A percentile compares a stretch with the other conserved stretches of the same genome.
These are phyloP conservation scores for Ophiostoma ips DNA, from an alignment of 2,329 filamentous ascomycete species.

Conservation along the genomic window DNA sequence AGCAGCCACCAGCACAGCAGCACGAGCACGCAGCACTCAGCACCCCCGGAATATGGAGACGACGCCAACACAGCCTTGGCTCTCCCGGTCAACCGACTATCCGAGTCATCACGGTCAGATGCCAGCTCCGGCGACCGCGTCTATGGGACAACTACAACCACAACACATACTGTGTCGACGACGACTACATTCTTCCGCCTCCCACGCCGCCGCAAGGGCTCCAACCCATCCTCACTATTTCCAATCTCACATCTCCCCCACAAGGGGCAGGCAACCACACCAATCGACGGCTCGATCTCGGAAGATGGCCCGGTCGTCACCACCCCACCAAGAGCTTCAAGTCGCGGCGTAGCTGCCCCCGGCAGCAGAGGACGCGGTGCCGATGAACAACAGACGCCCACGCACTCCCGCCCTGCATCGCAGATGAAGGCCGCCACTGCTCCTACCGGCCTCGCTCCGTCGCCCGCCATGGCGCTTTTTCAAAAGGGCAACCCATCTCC, in stretches of 20 bases:
- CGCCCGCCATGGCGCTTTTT: conserved; percentile 20
- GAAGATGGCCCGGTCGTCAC: neutral
- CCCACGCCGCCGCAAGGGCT: conserved; percentile 46
- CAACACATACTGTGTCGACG: conserved; percentile 45
- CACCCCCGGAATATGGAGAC: conserved; percentile 41
- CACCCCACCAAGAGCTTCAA: neutral
- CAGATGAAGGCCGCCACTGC: conserved; percentile 19
- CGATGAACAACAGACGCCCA: conserved; percentile 18
- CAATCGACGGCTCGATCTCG: conserved; percentile 5
- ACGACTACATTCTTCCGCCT: conserved; percentile 70
- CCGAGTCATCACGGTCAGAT: conserved; percentile 84
- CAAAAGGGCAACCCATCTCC: conserved; percentile 29
- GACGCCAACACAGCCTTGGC: conserved; percentile 43
- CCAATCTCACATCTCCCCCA: conserved; percentile 68
- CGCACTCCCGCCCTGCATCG: conserved; percentile 18
- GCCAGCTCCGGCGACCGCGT: conserved; percentile 58
- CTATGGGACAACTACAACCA: conserved; percentile 44
- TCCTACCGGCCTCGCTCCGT: conserved; percentile 18
- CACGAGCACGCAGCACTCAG: neutral
- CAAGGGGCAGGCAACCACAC: conserved; percentile 9
- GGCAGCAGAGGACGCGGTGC: conserved; percentile 3
- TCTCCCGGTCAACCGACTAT: conserved; percentile 51
- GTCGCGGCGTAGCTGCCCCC: conserved; percentile 1
- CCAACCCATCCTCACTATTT: conserved; percentile 58
- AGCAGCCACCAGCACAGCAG: conserved; percentile 15